Conservation (phyloP, 2,329 filamentous ascomycete species). For the Lasiodiplodia gonubiensis region DNA sequence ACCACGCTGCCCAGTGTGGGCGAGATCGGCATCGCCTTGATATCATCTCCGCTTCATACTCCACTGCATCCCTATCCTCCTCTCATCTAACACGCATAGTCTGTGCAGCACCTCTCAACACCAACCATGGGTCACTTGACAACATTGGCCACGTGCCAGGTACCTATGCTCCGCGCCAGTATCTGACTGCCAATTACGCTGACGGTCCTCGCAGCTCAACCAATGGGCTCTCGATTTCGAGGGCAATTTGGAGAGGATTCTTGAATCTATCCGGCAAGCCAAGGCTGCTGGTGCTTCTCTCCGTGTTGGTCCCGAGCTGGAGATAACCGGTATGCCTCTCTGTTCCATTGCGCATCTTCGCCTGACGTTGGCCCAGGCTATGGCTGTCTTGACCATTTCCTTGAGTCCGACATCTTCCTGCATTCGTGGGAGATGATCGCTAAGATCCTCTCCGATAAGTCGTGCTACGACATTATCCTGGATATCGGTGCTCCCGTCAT, state of each 20-base stretch:
- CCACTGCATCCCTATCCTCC: not conserved
- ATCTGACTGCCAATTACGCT: not conserved
- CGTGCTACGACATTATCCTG: slow-evolving; percentile 69
- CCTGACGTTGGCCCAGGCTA: slow-evolving; percentile 55
- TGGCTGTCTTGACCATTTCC: slow-evolving; percentile 69
- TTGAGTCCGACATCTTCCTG: slow-evolving; percentile 48
- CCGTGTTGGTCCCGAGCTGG: slow-evolving; percentile 61
- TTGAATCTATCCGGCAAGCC: slow-evolving; percentile 65
- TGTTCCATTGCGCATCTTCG: not conserved
- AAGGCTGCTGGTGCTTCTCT: slow-evolving; percentile 67
- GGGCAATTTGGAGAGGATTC: slow-evolving; percentile 68
- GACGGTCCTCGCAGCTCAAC: slow-evolving; percentile 41
- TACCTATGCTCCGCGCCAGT: not conserved
- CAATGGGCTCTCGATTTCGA: slow-evolving; percentile 64
- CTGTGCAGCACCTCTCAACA: not conserved
- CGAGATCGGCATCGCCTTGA: slow-evolving; percentile 19
- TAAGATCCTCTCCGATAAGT: slow-evolving; percentile 64
- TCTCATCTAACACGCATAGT: not conserved
- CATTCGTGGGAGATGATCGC: slow-evolving; percentile 63
- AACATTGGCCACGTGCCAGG: slow-evolving; percentile 30
- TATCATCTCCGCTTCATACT: slow-evolving; percentile 1
- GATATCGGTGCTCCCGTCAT: slow-evolving; percentile 60
- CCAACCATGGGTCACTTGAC: slow-evolving; percentile 30
- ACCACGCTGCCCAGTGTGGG: not conserved
- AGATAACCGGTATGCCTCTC: slow-evolving; percentile 47